Evolutionary conservation across 179 eudicot genomes (phyloP).

Genomic region (Vitellaria paradoxa): DNA sequence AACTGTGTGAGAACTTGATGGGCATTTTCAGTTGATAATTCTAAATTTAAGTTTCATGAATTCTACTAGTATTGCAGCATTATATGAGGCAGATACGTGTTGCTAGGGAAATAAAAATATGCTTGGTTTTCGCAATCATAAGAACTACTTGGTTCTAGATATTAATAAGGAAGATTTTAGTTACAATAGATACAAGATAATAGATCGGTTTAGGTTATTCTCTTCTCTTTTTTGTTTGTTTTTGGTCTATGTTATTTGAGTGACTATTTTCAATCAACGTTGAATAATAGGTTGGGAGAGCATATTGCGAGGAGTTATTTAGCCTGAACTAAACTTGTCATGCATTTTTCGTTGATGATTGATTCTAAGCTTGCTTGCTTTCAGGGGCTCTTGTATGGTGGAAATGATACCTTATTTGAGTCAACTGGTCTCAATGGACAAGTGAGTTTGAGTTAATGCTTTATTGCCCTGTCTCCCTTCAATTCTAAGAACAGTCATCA

Average conservation of each 20-base stretch:
- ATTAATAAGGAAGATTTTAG: not conserved
- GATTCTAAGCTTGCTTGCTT: conserved; percentile 21
- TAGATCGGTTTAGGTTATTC: not conserved
- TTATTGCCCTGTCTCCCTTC: not conserved
- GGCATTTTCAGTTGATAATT: too few species aligned
- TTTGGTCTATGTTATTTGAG: not conserved
- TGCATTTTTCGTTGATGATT: not conserved
- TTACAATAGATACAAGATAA: not conserved
- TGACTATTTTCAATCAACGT: not conserved
- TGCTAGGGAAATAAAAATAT: not conserved
- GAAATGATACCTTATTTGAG: conserved; percentile 79
- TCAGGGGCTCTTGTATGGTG: conserved; percentile 90
- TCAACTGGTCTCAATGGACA: conserved; percentile 80
- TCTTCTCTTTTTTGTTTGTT: not conserved
- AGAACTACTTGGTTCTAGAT: not conserved
- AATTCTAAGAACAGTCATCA: not conserved
- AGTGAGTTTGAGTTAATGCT: conserved; percentile 36
- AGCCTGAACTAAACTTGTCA: not conserved
- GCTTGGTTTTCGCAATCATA: not conserved
- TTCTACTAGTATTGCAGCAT: too few species aligned
- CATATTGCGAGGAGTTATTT: not conserved
- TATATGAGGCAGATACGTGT: too few species aligned
- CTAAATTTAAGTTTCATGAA: too few species aligned
- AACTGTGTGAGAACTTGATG: too few species aligned
- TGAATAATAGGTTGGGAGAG: not conserved